Percentiles rank a stretch among this genome's conserved stretches.
phyloP scores from a whole-genome alignment of 805 yeast species.

The Clavispora phyllophila region DNA sequence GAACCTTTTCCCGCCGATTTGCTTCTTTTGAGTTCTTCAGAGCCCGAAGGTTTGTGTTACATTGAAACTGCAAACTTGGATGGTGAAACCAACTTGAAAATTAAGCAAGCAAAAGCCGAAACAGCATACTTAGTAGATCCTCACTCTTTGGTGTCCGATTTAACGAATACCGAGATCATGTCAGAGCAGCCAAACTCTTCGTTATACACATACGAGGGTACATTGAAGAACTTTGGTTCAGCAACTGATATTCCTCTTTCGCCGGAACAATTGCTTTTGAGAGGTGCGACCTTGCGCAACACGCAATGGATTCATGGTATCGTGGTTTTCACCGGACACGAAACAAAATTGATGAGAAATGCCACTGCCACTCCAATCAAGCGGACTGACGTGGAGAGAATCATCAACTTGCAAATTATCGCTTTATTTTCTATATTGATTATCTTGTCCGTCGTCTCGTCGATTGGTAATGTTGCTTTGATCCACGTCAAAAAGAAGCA shows the following conservation, averaged over 20 bases:
- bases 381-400: slow-evolving; percentile 93
- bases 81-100: slow-evolving; percentile 95
- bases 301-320: slow-evolving; percentile 94
- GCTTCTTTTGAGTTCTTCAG: slow-evolving; percentile 80
- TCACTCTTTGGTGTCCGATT: slow-evolving; percentile 37
- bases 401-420: slow-evolving; percentile 86
- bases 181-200: slow-evolving; percentile 95
- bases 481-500: slow-evolving; percentile 47
- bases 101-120: slow-evolving; percentile 81
- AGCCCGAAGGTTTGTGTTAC: slow-evolving; percentile 96
- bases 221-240: slow-evolving; percentile 50
- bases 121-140: slow-evolving; percentile 72
- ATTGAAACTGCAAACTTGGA: slow-evolving; percentile 96
- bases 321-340: slow-evolving; percentile 96
- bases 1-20: slow-evolving; percentile 94
- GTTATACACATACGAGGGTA: slow-evolving; percentile 92
- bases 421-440: slow-evolving; percentile 81
- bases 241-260: slow-evolving; percentile 55
- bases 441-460: slow-evolving; percentile 69
- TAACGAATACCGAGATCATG: slow-evolving; percentile 39
- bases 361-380: slow-evolving; percentile 99
- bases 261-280: slow-evolving; percentile 85
- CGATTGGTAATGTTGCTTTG: slow-evolving; percentile 82
- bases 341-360: slow-evolving; percentile 95
- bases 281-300: slow-evolving; percentile 95